Percentiles rank a stretch among this genome's conserved stretches.
These are phyloP conservation scores for Chalaropsis thielavioides DNA, from an alignment of 2,329 filamentous ascomycete genomes.

Conservation along the genomic window DNA sequence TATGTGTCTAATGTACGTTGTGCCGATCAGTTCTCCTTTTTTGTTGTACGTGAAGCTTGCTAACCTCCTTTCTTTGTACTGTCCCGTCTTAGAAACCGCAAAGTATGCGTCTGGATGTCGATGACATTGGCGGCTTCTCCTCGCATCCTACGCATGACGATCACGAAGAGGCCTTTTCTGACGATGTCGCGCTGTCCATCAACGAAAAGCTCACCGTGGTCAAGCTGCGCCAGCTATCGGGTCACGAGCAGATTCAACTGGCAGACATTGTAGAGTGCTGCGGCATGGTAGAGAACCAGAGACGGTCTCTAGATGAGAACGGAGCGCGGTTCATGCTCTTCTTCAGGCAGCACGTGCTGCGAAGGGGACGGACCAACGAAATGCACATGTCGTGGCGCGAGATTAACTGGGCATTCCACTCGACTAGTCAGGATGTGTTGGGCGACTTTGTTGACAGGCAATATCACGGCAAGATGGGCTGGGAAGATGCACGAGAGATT, in stretches of 20 bases:
- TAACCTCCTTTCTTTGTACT: neutral
- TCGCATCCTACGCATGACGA: neutral
- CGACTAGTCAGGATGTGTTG: conserved; percentile 75
- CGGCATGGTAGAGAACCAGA: conserved; percentile 70
- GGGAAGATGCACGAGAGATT: conserved; percentile 72
- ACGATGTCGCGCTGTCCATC: conserved; percentile 53
- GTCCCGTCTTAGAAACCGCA: neutral
- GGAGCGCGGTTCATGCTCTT: conserved; percentile 77
- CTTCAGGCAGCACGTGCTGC: conserved; percentile 65
- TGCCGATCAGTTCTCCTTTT: conserved; percentile 10
- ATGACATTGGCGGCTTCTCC: conserved; percentile 12
- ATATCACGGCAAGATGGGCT: conserved; percentile 64
- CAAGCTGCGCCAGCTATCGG: conserved; percentile 64
- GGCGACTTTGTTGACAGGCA: conserved; percentile 68
- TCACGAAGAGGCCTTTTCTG: conserved; percentile 47
- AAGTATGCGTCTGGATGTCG: conserved; percentile 6
- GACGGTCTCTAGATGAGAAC: conserved; percentile 80
- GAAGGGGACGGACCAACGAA: conserved; percentile 48
- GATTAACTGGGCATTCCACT: conserved; percentile 76
- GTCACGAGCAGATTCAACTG: conserved; percentile 73
- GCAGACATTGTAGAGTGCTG: conserved; percentile 75
- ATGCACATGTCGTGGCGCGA: conserved; percentile 61
- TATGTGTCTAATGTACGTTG: conserved; percentile 28
- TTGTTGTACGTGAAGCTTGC: conserved; percentile 8
- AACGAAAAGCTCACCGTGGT: conserved; percentile 64